Evolutionary conservation across 768 basidiomycete species (phyloP).

Genomic region (Inosperma sp.): DNA sequence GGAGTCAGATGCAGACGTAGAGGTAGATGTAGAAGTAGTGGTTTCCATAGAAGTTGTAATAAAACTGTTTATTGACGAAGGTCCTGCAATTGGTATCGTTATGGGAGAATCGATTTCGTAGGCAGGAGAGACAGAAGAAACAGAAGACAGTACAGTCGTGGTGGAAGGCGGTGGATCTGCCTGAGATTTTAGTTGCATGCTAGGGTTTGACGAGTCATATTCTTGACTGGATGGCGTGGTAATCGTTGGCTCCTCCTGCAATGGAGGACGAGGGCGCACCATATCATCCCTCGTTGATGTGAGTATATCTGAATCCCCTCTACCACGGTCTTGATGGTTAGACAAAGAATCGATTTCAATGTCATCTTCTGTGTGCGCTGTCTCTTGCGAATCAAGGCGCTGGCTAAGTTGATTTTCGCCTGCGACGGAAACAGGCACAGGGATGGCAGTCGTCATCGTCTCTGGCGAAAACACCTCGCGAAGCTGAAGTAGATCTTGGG

Average conservation of each 20-base stretch:
- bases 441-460: conserved; percentile 9
- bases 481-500: conserved; percentile 6
- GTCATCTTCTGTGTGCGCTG: conserved; percentile 16
- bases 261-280: neutral
- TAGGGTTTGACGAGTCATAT: neutral
- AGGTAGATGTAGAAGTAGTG: no score
- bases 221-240: conserved; percentile 8
- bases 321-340: neutral
- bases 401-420: conserved; percentile 10
- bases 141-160: neutral
- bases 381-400: conserved; percentile 17
- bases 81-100: conserved; percentile 9
- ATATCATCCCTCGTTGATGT: conserved; percentile 17
- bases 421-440: conserved; percentile 13
- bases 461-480: conserved; percentile 13
- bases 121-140: neutral
- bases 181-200: conserved; percentile 7
- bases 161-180: neutral
- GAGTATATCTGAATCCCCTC: conserved; percentile 12
- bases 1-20: conserved; percentile 11
- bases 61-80: conserved; percentile 3
- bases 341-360: conserved; percentile 8
- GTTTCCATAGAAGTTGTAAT: neutral
- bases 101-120: conserved; percentile 5
- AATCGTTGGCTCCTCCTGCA: neutral